Evolutionary conservation across 2,329 filamentous ascomycete species (phyloP), one percentile per base, ranked within the genome.

Genomic region (Leptographium procerum): DNA sequence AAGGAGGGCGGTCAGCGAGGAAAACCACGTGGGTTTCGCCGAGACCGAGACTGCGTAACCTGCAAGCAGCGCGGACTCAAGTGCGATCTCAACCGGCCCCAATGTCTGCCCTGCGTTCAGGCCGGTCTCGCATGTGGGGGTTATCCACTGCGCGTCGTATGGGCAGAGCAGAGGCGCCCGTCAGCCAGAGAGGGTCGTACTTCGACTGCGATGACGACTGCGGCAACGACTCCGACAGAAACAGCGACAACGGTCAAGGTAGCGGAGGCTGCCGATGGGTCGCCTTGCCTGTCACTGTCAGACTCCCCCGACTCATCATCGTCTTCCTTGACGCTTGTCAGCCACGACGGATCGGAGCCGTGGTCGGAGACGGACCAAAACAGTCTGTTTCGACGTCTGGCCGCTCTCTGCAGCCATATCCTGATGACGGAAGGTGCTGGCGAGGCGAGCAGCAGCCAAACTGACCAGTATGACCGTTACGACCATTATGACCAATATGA

Each of bases 141-240:
- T 5, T 71, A 71, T 51, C 65, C 67, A 14, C 66, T 67, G 60
- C 61, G 69, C 16, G 65, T 70, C 19, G 64, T 70, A 1, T 71
- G 69, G 69, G 60, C 65, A 34, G 59, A 31, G 50, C 60, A 61
- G 5, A 52, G 59, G 2, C 29, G 31, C 2, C 51, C 10, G 29
- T 5, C 24, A 11, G 8, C 10, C 48, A 29, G 24, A 26, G 26
- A 24, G n/a, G 40, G 26, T 8, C 19, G 54, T 14, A 24, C 54
- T 9, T 26, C 22, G 22, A 19, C 54, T 33, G 28, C 19, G n/a
- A 43, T 3, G 29, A 43, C 24, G 24, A 29, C 11, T 19, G 28
- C 24, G 16, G 22, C 33, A 24, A 14, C 33, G 33, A 26, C 13
- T 4, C 43, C 14, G 34, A 43, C 11, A 3, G 22, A 16, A 29